These are phyloP conservation scores for Ceratobasidium sp. DNA, from an alignment of 1,284 basidiomycete species.

Conservation along the genomic window DNA sequence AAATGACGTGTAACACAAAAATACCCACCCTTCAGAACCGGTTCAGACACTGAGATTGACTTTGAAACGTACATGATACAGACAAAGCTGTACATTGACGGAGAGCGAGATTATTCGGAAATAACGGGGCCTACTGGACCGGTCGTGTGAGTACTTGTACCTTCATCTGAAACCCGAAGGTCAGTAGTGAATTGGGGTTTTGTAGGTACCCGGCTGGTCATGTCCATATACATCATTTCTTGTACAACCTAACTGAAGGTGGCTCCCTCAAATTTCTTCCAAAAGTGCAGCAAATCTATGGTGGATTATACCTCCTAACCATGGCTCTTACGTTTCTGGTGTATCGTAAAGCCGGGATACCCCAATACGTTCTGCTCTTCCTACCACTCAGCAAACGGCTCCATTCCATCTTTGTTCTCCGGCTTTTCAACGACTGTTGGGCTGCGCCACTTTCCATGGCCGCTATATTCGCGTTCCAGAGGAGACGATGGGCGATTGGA, in stretches of 20 bases:
- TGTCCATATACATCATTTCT: slow-evolving; percentile 84
- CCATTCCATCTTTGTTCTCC: slow-evolving; percentile 92
- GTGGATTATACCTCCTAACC: slow-evolving; percentile 76
- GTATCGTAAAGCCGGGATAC: slow-evolving; percentile 75
- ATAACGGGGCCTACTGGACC: slow-evolving; percentile 94
- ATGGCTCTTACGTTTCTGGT: slow-evolving; percentile 76
- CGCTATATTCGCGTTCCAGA: slow-evolving; percentile 73
- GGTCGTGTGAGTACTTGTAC: slow-evolving; percentile 78
- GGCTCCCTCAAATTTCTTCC: slow-evolving; percentile 58
- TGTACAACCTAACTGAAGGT: slow-evolving; percentile 75
- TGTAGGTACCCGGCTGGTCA: slow-evolving; percentile 95
- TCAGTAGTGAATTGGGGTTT: neutral
- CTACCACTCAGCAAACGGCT: slow-evolving; percentile 91
- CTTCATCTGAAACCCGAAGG: slow-evolving; percentile 10
- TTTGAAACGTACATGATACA: slow-evolving; percentile 96
- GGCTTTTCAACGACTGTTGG: slow-evolving; percentile 97
- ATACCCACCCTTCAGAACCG: no score
- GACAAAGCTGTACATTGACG: slow-evolving; percentile 81
- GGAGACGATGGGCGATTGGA: slow-evolving; percentile 72
- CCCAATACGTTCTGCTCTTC: slow-evolving; percentile 85
- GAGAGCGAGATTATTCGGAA: slow-evolving; percentile 88
- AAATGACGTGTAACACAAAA: slow-evolving; percentile 13
- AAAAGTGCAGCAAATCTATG: slow-evolving; percentile 80
- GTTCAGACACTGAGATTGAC: slow-evolving; percentile 97
- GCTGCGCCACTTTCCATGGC: slow-evolving; percentile 73